These are phyloP conservation scores for Isatis lusitanica DNA, from an alignment of 441 rosid species.

Conservation along the genomic window DNA sequence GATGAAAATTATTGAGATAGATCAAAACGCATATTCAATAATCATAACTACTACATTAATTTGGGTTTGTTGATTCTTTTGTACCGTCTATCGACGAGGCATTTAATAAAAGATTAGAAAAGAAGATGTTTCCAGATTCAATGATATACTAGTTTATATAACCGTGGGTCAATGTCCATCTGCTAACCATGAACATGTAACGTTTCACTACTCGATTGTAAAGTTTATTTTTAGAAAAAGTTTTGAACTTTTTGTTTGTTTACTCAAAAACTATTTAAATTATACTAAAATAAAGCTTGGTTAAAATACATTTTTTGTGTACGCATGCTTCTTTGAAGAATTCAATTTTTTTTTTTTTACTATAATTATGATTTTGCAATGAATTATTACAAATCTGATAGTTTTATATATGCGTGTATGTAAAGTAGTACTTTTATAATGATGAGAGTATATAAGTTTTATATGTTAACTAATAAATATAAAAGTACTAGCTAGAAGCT, in stretches of 20 bases:
- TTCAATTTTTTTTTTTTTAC: not conserved
- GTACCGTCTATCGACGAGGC: conserved; percentile 15
- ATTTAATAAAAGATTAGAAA: conserved; percentile 12
- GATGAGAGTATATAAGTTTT: not conserved
- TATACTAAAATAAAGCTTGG: not conserved
- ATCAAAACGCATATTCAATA: conserved; percentile 18
- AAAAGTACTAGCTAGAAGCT: not conserved
- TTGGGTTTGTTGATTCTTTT: conserved; percentile 18
- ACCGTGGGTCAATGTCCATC: conserved; percentile 8
- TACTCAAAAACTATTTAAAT: not conserved
- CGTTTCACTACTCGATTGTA: not conserved
- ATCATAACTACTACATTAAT: conserved; percentile 25
- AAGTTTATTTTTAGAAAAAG: not conserved
- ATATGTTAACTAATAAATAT: not conserved
- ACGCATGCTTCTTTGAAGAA: not conserved
- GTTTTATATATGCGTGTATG: not conserved
- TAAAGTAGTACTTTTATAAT: not conserved
- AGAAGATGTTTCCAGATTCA: conserved; percentile 3
- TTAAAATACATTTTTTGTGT: not conserved
- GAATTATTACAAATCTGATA: not conserved
- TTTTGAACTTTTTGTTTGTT: not conserved
- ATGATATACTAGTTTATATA: not conserved
- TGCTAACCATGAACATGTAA: conserved; percentile 12
- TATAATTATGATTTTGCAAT: not conserved
- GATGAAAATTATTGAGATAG: conserved; percentile 12